Base-by-base conservation (phyloP, 108 stramenopile genomes). In the Licmophora abbreviata region DNA sequence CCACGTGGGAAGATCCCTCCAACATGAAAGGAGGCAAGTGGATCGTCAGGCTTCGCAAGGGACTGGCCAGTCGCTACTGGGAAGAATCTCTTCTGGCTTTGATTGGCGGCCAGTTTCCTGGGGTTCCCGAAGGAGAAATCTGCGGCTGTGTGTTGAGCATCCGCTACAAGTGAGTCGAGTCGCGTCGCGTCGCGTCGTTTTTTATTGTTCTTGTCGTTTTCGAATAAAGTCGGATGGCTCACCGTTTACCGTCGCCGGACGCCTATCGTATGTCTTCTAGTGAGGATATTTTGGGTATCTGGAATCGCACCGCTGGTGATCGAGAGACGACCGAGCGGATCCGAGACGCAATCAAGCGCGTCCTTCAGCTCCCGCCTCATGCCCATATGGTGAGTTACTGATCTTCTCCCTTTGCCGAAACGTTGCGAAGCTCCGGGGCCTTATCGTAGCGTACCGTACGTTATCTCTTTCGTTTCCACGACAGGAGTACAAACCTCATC, bases 271-370 rank as follows among this genome's bases (percentile, higher is more conserved):
- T n/a, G n/a, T n/a, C n/a, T n/a, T n/a, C n/a, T n/a, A n/a, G n/a
- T n/a, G 96, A 97, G 74, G 96, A 97, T 67, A 89, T 96, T 58
- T 64, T 97, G 34, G 83, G 88, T 41, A 70, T 97, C 11, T 97
- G 96, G 96, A 97, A 94, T 59, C 60, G 62, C 18, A 85, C 76
- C 23, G 70, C 92, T 36, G 58, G 58, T 15, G 90, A 95, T 61
- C 51, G 70, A 18, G 83, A 88, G 25, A 54, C 86, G 27, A 68
- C 71, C 28, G 79, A 83, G 11, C 70, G 76, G 31, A 76, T 97
- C 22, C 68, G 89, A 29, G 92, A 94, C 36, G 79, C 70, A 12
- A 77, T 94, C 44, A 91, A 85, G 58, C 77, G 76, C 49, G 54
- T 92, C 25, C 57, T 95, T 44, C 85, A 87, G 34, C 56, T 97